phyloP scores from a whole-genome alignment of 352 stramenopile species.

The Phytophthora sojae region DNA sequence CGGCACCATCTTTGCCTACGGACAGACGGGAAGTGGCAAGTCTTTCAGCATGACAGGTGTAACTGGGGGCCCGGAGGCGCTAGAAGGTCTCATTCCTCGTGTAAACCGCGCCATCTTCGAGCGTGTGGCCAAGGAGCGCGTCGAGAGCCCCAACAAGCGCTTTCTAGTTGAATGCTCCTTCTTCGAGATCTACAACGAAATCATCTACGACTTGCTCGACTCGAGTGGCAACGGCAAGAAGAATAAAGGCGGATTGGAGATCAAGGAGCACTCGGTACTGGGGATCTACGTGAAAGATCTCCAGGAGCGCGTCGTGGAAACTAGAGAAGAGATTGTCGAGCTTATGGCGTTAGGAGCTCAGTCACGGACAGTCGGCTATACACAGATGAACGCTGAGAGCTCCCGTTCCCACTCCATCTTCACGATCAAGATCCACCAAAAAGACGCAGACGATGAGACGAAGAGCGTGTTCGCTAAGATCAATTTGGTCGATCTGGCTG shows the following conservation, averaged over 20 bases:
- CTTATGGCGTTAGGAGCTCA: slow-evolving; percentile 78
- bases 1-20: slow-evolving; percentile 92
- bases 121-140: slow-evolving; percentile 70
- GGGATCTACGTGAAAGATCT: slow-evolving; percentile 96
- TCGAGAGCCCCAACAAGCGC: slow-evolving; percentile 72
- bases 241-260: slow-evolving; percentile 90
- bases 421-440: slow-evolving; percentile 96
- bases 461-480: slow-evolving; percentile 94
- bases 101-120: slow-evolving; percentile 93
- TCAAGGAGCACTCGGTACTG: slow-evolving; percentile 94
- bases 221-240: slow-evolving; percentile 89
- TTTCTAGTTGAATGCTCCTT: slow-evolving; percentile 94
- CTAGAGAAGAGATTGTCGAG: slow-evolving; percentile 84
- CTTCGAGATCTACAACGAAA: slow-evolving; percentile 98
- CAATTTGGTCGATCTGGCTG: slow-evolving; percentile 95
- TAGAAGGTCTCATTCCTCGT: slow-evolving; percentile 92
- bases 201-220: slow-evolving; percentile 95
- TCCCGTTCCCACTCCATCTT: slow-evolving; percentile 96
- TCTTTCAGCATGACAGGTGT: slow-evolving; percentile 91
- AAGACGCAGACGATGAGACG: slow-evolving; percentile 82
- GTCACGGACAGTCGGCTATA: slow-evolving; percentile 82
- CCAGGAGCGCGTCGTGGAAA: slow-evolving; percentile 89
- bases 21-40: slow-evolving; percentile 89
- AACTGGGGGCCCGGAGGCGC: slow-evolving; percentile 49
- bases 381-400: slow-evolving; percentile 94